These are phyloP conservation scores for Panicum hallii DNA, from an alignment of 202 grass and related monocot genomes.

Conservation along the genomic window DNA sequence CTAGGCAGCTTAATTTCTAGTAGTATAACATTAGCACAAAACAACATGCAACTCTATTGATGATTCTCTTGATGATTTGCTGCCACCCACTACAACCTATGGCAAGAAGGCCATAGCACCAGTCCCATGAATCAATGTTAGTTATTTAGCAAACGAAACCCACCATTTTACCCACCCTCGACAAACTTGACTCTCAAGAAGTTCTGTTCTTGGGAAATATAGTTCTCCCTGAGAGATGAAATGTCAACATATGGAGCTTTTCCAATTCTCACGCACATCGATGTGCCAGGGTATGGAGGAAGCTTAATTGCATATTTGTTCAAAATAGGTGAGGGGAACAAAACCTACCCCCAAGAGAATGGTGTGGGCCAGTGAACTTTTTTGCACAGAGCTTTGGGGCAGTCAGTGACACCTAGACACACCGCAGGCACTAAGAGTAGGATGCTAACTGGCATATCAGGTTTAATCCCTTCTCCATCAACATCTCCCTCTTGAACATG, in stretches of 20 bases:
- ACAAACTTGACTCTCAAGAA: conserved; percentile 66
- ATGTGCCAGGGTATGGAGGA: conserved; percentile 76
- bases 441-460: conserved; percentile 91
- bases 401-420: conserved; percentile 83
- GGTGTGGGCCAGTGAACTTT: conserved; percentile 78
- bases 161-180: neutral
- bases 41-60: neutral
- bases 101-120: neutral
- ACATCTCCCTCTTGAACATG: conserved; percentile 87
- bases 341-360: conserved; percentile 98
- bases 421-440: conserved; percentile 34
- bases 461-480: conserved; percentile 68
- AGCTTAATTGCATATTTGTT: conserved; percentile 73
- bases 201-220: conserved; percentile 72
- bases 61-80: neutral
- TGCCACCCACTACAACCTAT: neutral
- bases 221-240: conserved; percentile 89
- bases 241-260: conserved; percentile 87
- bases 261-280: conserved; percentile 93
- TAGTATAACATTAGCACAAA: neutral
- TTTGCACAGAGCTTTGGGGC: conserved; percentile 90
- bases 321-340: conserved; percentile 70
- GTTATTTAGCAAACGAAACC: neutral
- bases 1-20: neutral
- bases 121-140: neutral